These are phyloP conservation scores for Cutaneotrichosporon sp. DNA, from an alignment of 1,284 basidiomycete species.

Conservation along the genomic window DNA sequence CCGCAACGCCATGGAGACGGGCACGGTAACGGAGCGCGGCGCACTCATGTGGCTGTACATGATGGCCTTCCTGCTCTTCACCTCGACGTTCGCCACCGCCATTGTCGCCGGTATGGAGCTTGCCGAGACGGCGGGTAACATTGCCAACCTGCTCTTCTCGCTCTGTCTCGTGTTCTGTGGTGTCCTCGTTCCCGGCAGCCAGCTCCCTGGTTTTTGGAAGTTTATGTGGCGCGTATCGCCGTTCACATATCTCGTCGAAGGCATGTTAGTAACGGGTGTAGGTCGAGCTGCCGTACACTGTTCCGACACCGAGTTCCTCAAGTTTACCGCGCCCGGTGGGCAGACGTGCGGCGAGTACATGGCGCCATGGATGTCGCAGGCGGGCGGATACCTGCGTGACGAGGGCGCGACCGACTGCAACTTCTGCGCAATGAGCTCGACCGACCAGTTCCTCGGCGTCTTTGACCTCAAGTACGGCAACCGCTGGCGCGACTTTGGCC, in stretches of 20 bases:
- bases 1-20: constrained; percentile 41
- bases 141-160: constrained; percentile 49
- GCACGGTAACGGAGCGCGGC: constrained; percentile 38
- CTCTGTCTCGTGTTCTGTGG: constrained; percentile 62
- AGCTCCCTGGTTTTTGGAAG: constrained; percentile 65
- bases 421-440: constrained; percentile 51
- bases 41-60: constrained; percentile 45
- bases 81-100: constrained; percentile 46
- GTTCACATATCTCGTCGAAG: constrained; percentile 55
- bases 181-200: constrained; percentile 41
- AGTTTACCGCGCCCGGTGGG: constrained; percentile 43
- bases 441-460: constrained; percentile 56
- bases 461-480: constrained; percentile 58
- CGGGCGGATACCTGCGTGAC: constrained; percentile 45
- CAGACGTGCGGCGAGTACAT: constrained; percentile 49
- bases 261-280: constrained; percentile 56
- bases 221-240: constrained; percentile 79
- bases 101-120: constrained; percentile 43
- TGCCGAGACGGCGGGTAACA: constrained; percentile 48
- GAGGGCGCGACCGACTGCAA: constrained; percentile 40
- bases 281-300: constrained; percentile 47
- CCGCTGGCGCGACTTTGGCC: constrained; percentile 60
- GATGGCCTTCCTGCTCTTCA: constrained; percentile 46
- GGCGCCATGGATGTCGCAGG: constrained; percentile 31
- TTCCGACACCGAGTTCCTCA: constrained; percentile 43